Evolutionary conservation across 208 protist species (phyloP).

Genomic region (Wallacemonas rigidus): DNA sequence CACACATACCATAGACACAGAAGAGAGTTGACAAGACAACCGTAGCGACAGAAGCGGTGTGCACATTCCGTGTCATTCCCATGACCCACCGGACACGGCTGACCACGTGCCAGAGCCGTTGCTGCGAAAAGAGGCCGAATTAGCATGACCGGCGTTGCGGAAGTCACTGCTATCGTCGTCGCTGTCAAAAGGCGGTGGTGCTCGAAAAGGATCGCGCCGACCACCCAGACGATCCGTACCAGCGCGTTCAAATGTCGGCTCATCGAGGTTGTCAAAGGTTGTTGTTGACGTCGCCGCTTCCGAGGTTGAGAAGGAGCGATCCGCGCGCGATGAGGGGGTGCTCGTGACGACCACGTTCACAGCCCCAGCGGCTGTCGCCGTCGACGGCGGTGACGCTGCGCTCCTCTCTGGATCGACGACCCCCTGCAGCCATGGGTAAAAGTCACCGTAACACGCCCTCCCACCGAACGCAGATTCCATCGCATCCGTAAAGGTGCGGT

Average conservation of each 20-base stretch:
- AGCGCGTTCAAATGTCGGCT: neutral
- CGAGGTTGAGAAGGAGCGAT: neutral
- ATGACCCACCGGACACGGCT: neutral
- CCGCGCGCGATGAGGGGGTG: neutral
- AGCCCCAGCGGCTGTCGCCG: neutral
- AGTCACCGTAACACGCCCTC: slow-evolving; percentile 37
- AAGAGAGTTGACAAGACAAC: neutral
- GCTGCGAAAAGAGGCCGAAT: neutral
- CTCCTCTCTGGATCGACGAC: slow-evolving; percentile 8
- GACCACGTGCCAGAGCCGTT: slow-evolving; percentile 5
- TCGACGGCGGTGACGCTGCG: neutral
- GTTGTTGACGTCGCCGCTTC: neutral
- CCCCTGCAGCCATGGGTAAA: slow-evolving; percentile 8
- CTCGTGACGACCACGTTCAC: neutral
- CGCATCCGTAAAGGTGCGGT: slow-evolving; percentile 47
- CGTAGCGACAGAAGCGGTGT: neutral
- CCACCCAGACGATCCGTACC: neutral
- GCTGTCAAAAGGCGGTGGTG: neutral
- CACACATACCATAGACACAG: neutral
- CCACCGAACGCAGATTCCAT: slow-evolving; percentile 39
- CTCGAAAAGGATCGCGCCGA: neutral
- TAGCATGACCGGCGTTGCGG: neutral
- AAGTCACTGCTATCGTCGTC: slow-evolving; percentile 16
- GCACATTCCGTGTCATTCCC: neutral
- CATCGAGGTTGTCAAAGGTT: slow-evolving; percentile 5